Evolutionary conservation across 192 early-diverging fungal species (phyloP), one percentile per base, ranked within the genome.

Genomic region (Polychytrium aggregatum): DNA sequence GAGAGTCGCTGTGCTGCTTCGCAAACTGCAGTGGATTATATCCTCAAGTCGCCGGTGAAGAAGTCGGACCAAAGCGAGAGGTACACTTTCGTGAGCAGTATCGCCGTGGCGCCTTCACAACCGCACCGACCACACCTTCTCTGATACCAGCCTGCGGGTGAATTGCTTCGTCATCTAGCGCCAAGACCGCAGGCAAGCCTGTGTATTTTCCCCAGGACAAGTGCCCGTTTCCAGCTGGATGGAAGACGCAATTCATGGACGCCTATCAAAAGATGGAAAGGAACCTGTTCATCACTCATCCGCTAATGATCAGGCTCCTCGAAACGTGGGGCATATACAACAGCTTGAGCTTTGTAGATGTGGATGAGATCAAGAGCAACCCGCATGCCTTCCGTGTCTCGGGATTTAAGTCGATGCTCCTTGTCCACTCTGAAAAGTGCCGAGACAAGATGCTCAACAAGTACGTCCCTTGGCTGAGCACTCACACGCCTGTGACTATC

Each of bases 401-500:
- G 3, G 64, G 63, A 10, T 80, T 73, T 37, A 48, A 71, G 38
- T 68, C 62, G 28, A 20, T 78, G 36, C 29, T 81, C 26, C 46
- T 81, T 17, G 71, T 81, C 5, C 66, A 80, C 39, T 58, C 78
- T 26, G 78, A 81, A 44, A 74, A 70, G 37, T 72, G 71, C 41
- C 52, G 76, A 20, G 68, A 72, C 14, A 48, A 57, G 20, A 39
- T 79, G 24, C 39, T 72, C 31, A 71, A 76, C 50, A 68, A 64
- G 72, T 76, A 64, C 18, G 41, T 50, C n/a, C n/a, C n/a, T n/a
- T n/a, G n/a, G n/a, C n/a, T n/a, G n/a, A n/a, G n/a, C n/a, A n/a
- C n/a, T n/a, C n/a, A n/a, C n/a, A n/a, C n/a, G n/a, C n/a, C n/a
- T n/a, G n/a, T n/a, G n/a, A n/a, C n/a, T n/a, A n/a, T n/a, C n/a